These are phyloP conservation scores for Coccomyxa sp. DNA, from an alignment of 139 green algal species.

Conservation along the genomic window DNA sequence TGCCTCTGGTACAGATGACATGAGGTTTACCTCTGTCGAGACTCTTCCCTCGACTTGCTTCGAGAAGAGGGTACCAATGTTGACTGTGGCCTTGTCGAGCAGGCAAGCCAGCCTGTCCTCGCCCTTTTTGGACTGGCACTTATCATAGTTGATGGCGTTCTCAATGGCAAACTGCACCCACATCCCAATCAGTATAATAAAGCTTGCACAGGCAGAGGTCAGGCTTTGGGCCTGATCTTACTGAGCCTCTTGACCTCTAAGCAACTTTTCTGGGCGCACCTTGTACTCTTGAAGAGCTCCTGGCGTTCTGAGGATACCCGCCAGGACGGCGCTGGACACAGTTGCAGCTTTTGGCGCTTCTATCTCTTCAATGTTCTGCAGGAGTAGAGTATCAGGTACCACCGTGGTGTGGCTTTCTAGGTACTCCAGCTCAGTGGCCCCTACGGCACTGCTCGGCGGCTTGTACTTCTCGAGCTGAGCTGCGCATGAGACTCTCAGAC, in stretches of 20 bases:
- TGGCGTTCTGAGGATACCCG: conserved; percentile 40
- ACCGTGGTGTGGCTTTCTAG: conserved; percentile 37
- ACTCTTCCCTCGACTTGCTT: conserved; percentile 67
- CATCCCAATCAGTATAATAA: neutral
- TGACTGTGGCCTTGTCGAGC: conserved; percentile 75
- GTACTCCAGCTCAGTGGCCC: conserved; percentile 48
- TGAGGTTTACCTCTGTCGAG: conserved; percentile 42
- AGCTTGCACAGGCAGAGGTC: neutral
- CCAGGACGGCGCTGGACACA: conserved; percentile 40
- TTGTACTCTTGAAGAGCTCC: conserved; percentile 21
- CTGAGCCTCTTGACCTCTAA: neutral
- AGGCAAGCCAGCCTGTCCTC: conserved; percentile 21
- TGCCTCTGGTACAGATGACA: neutral
- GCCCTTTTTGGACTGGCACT: conserved; percentile 16
- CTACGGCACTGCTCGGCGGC: conserved; percentile 13
- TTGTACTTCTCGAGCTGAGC: conserved; percentile 7
- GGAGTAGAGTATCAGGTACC: conserved; percentile 54
- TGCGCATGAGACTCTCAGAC: no score
- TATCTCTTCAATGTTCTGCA: conserved; percentile 49
- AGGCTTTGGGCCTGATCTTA: neutral
- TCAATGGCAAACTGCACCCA: conserved; percentile 63
- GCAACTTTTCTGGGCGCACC: neutral
- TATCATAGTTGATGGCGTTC: conserved; percentile 58
- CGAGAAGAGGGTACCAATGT: conserved; percentile 65
- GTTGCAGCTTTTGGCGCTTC: conserved; percentile 53